A percentile compares a stretch with the other conserved stretches of the same genome.
phyloP scores from a whole-genome alignment of 1,139 yeast genomes.

The Diutina ranongensis region DNA sequence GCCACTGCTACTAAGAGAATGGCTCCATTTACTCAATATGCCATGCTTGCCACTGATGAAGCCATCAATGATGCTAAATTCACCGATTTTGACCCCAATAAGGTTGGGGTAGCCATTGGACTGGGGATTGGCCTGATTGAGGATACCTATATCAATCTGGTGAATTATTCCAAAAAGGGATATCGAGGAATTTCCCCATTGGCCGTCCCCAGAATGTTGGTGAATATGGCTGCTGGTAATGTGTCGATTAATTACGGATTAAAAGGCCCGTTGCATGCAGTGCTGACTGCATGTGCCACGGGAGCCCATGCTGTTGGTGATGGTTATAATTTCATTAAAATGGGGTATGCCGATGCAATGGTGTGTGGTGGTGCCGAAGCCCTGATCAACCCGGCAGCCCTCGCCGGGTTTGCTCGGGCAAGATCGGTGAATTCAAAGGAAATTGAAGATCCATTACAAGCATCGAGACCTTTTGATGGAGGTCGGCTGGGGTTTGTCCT shows the following conservation, averaged over 20 bases:
- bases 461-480: slow-evolving; percentile 83
- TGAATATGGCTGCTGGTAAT: slow-evolving; percentile 94
- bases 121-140: slow-evolving; percentile 88
- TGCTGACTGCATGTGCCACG: slow-evolving; percentile 93
- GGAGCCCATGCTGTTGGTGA: slow-evolving; percentile 94
- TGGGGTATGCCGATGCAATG: slow-evolving; percentile 78
- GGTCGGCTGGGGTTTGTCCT: slow-evolving; percentile 79
- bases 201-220: slow-evolving; percentile 70
- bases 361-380: slow-evolving; percentile 92
- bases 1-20: slow-evolving; percentile 42
- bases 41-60: background rate
- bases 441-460: slow-evolving; percentile 48
- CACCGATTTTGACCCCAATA: background rate
- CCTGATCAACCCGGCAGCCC: slow-evolving; percentile 72
- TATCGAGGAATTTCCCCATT: slow-evolving; percentile 73
- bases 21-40: slow-evolving; percentile 6
- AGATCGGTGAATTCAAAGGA: slow-evolving; percentile 60
- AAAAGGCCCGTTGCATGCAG: slow-evolving; percentile 80
- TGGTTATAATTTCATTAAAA: slow-evolving; percentile 67
- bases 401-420: slow-evolving; percentile 89
- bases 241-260: slow-evolving; percentile 68
- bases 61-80: background rate
- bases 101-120: slow-evolving; percentile 79
- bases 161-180: slow-evolving; percentile 39
- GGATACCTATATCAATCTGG: slow-evolving; percentile 55